Evolutionary conservation across 2,329 filamentous ascomycete genomes (phyloP).

Genomic region (Penicillium sp.): DNA sequence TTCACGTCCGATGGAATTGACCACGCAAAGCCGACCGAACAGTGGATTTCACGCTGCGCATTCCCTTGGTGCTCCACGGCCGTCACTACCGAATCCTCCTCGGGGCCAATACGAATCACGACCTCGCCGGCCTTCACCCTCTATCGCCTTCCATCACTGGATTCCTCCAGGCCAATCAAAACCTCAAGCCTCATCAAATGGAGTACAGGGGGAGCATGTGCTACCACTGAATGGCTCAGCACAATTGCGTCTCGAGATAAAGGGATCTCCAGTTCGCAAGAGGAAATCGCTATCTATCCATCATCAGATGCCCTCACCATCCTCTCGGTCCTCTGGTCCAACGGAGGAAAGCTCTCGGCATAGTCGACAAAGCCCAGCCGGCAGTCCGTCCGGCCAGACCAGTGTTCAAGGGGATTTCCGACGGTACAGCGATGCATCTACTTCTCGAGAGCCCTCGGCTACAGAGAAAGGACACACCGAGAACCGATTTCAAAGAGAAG

Average conservation of each 20-base stretch:
- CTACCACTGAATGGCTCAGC: not conserved
- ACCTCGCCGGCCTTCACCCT: conserved; percentile 8
- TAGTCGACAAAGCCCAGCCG: conserved; percentile 2
- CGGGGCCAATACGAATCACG: not conserved
- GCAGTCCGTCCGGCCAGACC: not conserved
- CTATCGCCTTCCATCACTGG: conserved; percentile 22
- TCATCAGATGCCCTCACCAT: conserved; percentile 2
- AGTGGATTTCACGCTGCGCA: not conserved
- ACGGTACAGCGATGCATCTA: not conserved
- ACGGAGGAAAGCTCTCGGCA: not conserved
- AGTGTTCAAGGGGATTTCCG: not conserved
- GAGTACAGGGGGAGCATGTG: not conserved
- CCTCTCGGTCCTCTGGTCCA: conserved; percentile 1
- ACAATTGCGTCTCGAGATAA: not conserved
- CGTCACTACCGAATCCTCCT: not conserved
- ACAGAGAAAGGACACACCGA: not conserved
- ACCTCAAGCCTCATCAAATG: not conserved
- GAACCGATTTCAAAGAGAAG: not conserved
- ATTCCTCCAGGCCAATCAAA: conserved; percentile 11
- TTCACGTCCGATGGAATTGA: conserved; percentile 1
- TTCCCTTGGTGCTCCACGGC: not conserved
- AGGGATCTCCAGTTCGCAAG: conserved; percentile 11
- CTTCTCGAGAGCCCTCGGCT: not conserved
- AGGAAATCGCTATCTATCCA: conserved; percentile 14
- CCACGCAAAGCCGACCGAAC: not conserved